phyloP scores from a whole-genome alignment of 441 rosid genomes.

The Croton laevigatus region DNA sequence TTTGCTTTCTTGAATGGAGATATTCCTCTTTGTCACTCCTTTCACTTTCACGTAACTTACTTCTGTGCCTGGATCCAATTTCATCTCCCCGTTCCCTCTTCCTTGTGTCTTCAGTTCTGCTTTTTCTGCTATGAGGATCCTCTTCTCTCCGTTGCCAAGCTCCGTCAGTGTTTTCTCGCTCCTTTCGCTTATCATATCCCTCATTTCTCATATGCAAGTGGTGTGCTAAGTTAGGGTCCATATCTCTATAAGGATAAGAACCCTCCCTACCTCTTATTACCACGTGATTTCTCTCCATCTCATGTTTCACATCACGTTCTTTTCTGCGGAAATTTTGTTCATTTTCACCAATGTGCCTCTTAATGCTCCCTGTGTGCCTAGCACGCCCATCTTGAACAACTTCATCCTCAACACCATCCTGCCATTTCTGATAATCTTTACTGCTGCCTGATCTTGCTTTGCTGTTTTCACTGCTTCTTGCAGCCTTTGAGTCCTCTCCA shows the following conservation, averaged over 20 bases:
- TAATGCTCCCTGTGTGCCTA: slow-evolving; percentile 41
- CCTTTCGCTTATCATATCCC: slow-evolving; percentile 65
- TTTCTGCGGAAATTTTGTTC: slow-evolving; percentile 55
- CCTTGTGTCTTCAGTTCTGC: slow-evolving; percentile 62
- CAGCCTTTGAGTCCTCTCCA: slow-evolving; percentile 69
- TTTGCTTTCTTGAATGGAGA: slow-evolving; percentile 58
- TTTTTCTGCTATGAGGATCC: slow-evolving; percentile 51
- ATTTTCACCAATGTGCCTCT: slow-evolving; percentile 49
- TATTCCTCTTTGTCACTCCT: slow-evolving; percentile 67
- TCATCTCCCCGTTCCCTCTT: slow-evolving; percentile 80
- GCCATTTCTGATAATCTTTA: slow-evolving; percentile 68
- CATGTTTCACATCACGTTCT: slow-evolving; percentile 58
- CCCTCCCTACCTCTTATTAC: slow-evolving; percentile 54
- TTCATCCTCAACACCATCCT: slow-evolving; percentile 73
- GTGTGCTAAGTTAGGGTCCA: slow-evolving; percentile 42
- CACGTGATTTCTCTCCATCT: slow-evolving; percentile 49
- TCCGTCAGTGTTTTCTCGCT: slow-evolving; percentile 52
- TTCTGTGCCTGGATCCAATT: slow-evolving; percentile 58
- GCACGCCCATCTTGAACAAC: slow-evolving; percentile 59
- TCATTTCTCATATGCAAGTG: slow-evolving; percentile 49
- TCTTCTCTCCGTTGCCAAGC: slow-evolving; percentile 68
- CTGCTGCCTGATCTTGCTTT: slow-evolving; percentile 87
- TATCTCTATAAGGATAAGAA: slow-evolving; percentile 51
- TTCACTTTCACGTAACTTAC: slow-evolving; percentile 64
- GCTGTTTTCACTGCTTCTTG: slow-evolving; percentile 89